Conservation (phyloP, 2,329 filamentous ascomycete genomes). For the Lithohypha guttulata region DNA sequence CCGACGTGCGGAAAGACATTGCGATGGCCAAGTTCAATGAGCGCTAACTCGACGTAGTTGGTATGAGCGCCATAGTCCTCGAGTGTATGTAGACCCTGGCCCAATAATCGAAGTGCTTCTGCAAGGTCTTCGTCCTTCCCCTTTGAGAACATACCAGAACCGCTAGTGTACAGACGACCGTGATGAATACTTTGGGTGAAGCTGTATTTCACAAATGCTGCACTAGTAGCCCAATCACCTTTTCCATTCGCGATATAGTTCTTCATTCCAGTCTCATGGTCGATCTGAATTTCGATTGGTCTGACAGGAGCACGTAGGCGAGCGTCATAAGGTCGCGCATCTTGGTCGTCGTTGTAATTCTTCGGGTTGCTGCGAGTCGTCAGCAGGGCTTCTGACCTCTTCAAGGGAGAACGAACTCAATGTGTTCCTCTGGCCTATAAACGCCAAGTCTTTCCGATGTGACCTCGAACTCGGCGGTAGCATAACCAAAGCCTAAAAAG, state of each 20-base stretch:
- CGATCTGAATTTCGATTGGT: constrained; percentile 60
- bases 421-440: constrained; percentile 61
- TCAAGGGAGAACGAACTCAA: constrained; percentile 31
- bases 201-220: constrained; percentile 71
- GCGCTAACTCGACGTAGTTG: constrained; percentile 69
- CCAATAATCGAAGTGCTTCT: constrained; percentile 65
- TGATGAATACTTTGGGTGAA: constrained; percentile 65
- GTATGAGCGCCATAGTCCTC: constrained; percentile 73
- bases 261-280: constrained; percentile 83
- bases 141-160: constrained; percentile 40
- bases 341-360: constrained; percentile 63
- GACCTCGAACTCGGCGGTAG: constrained; percentile 77
- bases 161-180: constrained; percentile 62
- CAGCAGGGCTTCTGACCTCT: constrained; percentile 38
- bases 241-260: constrained; percentile 94
- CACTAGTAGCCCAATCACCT: constrained; percentile 79
- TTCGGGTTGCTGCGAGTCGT: constrained; percentile 54
- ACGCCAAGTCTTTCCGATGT: constrained; percentile 69
- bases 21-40: constrained; percentile 59
- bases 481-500: constrained; percentile 73
- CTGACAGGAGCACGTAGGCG: constrained; percentile 72
- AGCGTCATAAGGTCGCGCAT: constrained; percentile 71
- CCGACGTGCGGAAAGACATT: constrained; percentile 68
- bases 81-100: constrained; percentile 65
- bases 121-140: constrained; percentile 69